Percentiles rank a stretch among this genome's conserved stretches.
Evolutionary conservation across 495 filamentous ascomycete genomes (phyloP).

Genomic region (Penicillium coffeae): DNA sequence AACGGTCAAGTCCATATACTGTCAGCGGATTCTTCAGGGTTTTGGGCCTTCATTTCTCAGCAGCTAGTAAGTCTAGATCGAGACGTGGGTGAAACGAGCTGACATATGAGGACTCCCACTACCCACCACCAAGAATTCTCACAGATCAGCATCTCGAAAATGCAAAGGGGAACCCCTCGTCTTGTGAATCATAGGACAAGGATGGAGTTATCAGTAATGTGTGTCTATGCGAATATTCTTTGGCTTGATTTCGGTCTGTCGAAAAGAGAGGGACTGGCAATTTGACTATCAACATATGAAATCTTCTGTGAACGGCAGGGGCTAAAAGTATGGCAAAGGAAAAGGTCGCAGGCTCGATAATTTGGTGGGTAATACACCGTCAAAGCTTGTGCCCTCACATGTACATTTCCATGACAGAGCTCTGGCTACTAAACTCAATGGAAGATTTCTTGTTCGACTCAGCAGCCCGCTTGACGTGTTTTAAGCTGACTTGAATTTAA

Average conservation of each 20-base stretch:
- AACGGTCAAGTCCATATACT: background rate
- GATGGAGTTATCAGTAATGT: background rate
- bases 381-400: slow-evolving; percentile 6
- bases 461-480: slow-evolving; percentile 18
- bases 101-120: background rate
- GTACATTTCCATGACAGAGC: too few species aligned
- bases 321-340: too few species aligned
- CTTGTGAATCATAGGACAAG: background rate
- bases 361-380: too few species aligned
- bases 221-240: background rate
- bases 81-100: background rate
- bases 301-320: too few species aligned
- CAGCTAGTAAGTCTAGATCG: background rate
- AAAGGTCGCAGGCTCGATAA: too few species aligned
- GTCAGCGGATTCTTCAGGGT: background rate
- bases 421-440: slow-evolving; percentile 16
- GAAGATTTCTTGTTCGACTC: slow-evolving; percentile 18
- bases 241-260: too few species aligned
- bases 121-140: background rate
- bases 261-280: too few species aligned
- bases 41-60: background rate
- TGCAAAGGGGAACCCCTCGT: background rate
- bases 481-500: slow-evolving; percentile 12
- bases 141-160: background rate
- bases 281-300: too few species aligned